These are phyloP conservation scores for Begonia peltatifolia DNA, from an alignment of 306 rosid species.

Conservation along the genomic window DNA sequence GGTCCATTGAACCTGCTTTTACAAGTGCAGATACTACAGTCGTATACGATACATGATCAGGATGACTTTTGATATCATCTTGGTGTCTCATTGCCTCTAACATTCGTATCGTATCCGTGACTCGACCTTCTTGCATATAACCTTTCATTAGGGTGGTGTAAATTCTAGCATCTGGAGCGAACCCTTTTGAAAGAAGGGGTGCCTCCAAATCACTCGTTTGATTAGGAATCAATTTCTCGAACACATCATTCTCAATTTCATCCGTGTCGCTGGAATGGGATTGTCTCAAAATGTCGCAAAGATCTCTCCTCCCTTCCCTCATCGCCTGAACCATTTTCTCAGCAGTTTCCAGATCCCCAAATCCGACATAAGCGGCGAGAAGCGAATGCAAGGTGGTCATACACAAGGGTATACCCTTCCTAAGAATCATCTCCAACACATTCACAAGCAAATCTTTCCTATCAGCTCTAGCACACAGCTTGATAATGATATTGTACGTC, in stretches of 20 bases:
- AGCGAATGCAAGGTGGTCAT: conserved; percentile 63
- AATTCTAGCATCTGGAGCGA: conserved; percentile 59
- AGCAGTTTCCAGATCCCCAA: conserved; percentile 58
- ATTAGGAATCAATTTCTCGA: conserved; percentile 70
- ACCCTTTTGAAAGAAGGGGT: conserved; percentile 46
- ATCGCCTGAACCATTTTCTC: conserved; percentile 81
- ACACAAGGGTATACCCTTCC: conserved; percentile 43
- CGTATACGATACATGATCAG: conserved; percentile 86
- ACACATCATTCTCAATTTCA: conserved; percentile 18
- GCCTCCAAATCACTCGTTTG: conserved; percentile 22
- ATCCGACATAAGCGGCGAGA: conserved; percentile 74
- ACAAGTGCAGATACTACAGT: conserved; percentile 86
- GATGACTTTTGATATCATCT: conserved; percentile 64
- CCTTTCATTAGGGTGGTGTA: conserved; percentile 93
- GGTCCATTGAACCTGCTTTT: conserved; percentile 66
- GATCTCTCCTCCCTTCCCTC: conserved; percentile 76
- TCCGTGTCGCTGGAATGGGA: conserved; percentile 15
- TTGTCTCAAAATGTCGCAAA: conserved; percentile 47
- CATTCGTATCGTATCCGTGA: conserved; percentile 60
- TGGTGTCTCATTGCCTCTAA: conserved; percentile 79
- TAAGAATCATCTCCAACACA: conserved; percentile 65
- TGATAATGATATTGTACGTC: conserved; percentile 65
- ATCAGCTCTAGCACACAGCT: conserved; percentile 48
- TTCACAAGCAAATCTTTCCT: conserved; percentile 59
- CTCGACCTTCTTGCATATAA: conserved; percentile 79